A percentile compares a stretch with the other conserved stretches of the same genome.
Evolutionary conservation across 2,329 filamentous ascomycete species (phyloP).

Genomic region (Aspergillus uvarum): DNA sequence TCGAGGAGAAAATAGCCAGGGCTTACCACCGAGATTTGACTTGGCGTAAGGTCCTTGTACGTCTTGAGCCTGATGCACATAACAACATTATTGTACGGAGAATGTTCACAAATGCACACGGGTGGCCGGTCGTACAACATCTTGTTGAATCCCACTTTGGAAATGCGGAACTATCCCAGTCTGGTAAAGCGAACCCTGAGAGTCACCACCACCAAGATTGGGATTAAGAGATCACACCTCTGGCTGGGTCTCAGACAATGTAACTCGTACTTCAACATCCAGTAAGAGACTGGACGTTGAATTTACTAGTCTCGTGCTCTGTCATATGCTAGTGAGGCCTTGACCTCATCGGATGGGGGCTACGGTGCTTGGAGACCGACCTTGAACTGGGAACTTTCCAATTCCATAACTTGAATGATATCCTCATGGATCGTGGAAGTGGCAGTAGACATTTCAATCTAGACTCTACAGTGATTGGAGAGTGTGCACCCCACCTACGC

Average conservation of each 20-base stretch:
- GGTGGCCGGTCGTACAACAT: conserved; percentile 96
- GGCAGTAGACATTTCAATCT: no score
- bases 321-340: no score
- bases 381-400: no score
- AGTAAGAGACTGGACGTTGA: no score
- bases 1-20: conserved; percentile 96
- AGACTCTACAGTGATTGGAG: no score
- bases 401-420: no score
- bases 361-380: no score
- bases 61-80: conserved; percentile 93
- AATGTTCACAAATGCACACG: conserved; percentile 96
- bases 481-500: no score
- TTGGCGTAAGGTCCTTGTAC: conserved; percentile 95
- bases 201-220: neutral
- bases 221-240: neutral
- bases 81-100: conserved; percentile 97
- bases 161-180: conserved; percentile 65
- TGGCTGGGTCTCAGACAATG: neutral
- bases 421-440: no score
- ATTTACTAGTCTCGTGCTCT: no score
- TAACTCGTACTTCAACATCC: neutral
- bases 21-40: conserved; percentile 89
- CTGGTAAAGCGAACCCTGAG: conserved; percentile 53
- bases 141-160: conserved; percentile 92
- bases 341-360: no score